These are phyloP conservation scores for Kalaharituber pfeilii DNA, from an alignment of 2,329 filamentous ascomycete species.

Conservation along the genomic window DNA sequence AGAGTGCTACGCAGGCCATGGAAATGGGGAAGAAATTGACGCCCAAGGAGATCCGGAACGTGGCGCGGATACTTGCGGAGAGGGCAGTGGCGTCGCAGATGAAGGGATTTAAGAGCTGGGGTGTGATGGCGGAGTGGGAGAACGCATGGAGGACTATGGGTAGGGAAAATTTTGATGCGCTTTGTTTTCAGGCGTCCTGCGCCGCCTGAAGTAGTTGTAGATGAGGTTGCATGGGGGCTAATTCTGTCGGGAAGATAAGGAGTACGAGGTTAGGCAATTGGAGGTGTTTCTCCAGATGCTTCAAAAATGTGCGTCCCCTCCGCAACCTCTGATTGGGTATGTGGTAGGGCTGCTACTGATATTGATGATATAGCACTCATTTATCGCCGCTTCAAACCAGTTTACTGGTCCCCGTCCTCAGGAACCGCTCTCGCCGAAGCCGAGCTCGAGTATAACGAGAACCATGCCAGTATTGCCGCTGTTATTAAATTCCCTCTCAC, in stretches of 20 bases:
- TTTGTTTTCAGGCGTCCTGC: not conserved
- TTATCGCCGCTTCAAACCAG: slow-evolving; percentile 62
- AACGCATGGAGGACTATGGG: slow-evolving; percentile 58
- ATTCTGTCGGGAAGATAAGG: slow-evolving; percentile 33
- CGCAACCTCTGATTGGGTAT: not conserved
- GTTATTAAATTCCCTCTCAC: slow-evolving; percentile 62
- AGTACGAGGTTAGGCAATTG: slow-evolving; percentile 58
- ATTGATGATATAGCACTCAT: slow-evolving; percentile 33
- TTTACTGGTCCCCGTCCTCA: slow-evolving; percentile 73
- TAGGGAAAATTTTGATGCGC: slow-evolving; percentile 2
- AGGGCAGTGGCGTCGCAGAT: slow-evolving; percentile 57
- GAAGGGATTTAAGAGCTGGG: slow-evolving; percentile 54
- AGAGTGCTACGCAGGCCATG: slow-evolving; percentile 18
- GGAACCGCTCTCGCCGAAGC: slow-evolving; percentile 66
- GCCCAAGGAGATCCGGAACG: slow-evolving; percentile 43
- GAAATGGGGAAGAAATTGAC: slow-evolving; percentile 29
- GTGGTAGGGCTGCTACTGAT: not conserved
- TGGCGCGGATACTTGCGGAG: slow-evolving; percentile 47
- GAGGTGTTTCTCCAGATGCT: slow-evolving; percentile 61
- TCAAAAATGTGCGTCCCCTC: slow-evolving; percentile 29
- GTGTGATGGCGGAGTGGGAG: slow-evolving; percentile 67
- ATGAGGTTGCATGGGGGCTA: not conserved
- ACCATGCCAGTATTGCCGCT: slow-evolving; percentile 54
- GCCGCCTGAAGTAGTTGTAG: not conserved
- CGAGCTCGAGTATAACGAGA: slow-evolving; percentile 66